These are phyloP conservation scores for Acanthochlamys bracteata DNA, from an alignment of 106 monocot species.

Conservation along the genomic window DNA sequence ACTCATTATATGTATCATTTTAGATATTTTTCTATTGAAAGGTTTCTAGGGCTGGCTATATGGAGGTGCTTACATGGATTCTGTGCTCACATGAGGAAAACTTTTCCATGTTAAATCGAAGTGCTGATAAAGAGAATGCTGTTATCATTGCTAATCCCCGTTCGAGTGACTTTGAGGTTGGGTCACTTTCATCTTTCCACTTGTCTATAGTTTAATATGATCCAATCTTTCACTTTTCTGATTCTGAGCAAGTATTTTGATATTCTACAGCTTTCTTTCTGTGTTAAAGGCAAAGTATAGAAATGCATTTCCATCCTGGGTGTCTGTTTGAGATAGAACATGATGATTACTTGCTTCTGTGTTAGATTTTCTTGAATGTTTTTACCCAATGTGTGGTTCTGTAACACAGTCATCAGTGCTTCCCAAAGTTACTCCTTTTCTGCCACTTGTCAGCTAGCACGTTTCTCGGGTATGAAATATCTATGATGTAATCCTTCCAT, in stretches of 20 bases:
- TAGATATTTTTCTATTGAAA: conserved; percentile 11
- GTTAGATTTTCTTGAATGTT: neutral
- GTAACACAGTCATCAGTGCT: too few relatives aligned
- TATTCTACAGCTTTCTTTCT: neutral
- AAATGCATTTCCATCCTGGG: too few relatives aligned
- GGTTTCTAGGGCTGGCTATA: conserved; percentile 84
- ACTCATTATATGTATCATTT: too few relatives aligned
- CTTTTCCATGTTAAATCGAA: conserved; percentile 68
- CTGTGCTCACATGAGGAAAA: conserved; percentile 89
- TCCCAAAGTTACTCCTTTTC: too few relatives aligned
- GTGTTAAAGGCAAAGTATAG: neutral
- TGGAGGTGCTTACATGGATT: conserved; percentile 94
- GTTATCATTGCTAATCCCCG: conserved; percentile 88
- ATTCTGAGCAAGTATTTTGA: neutral
- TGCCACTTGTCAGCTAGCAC: too few relatives aligned
- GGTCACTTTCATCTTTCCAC: neutral
- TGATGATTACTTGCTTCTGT: neutral
- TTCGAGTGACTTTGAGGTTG: conserved; percentile 83
- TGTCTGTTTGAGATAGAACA: neutral
- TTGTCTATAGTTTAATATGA: neutral
- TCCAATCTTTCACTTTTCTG: neutral
- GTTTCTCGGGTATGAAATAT: too few relatives aligned
- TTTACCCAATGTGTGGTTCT: neutral
- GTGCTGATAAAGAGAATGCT: conserved; percentile 56
- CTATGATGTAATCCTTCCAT: too few relatives aligned